Evolutionary conservation across 139 green algal genomes (phyloP), one percentile per base, ranked within the genome.

Genomic region (Chlamydomonas asymmetrica): DNA sequence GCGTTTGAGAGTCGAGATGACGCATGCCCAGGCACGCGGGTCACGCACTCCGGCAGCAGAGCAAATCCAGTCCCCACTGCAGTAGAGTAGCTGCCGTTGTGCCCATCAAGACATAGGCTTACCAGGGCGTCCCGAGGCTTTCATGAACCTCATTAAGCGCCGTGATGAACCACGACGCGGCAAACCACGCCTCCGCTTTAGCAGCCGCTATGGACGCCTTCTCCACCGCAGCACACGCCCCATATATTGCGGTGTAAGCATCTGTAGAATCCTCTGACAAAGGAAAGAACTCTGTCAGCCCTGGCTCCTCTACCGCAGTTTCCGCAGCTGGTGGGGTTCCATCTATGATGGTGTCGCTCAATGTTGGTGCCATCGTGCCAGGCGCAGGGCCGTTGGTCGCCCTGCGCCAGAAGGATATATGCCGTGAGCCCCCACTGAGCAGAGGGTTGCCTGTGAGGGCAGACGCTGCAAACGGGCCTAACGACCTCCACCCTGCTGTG

Each of bases 71-170:
- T 9, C 25, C 22, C 35, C n/a, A 29, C n/a, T 43, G 40, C 22
- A 43, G 6, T 60, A 54, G 22, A 34, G 23, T 39, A 61, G 29
- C 27, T 5, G 13, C 9, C 22, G 18, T 27, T 37, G 10, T 29
- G 38, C 35, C 25, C 71, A 68, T 50, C 31, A 29, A 50, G 4
- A 48, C 5, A n/a, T 9, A 40, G 7, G 16, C 61, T 5, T 67
- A 95, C 91, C 91, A 96, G 22, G 82, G 80, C 62, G 90, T 50
- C 1, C 83, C 91, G 27, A 81, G 67, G 2, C 31, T 35, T 0
- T 83, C 62, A 45, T 96, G 90, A 3, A 87, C 69, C 27, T 38
- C 63, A 23, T 75, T 48, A 25, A 97, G 66, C 13, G 89, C 71
- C 32, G 71, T 60, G 64, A 94, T 90, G 45, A 94, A 80, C n/a